Evolutionary conservation across 2,329 filamentous ascomycete genomes (phyloP).

Genomic region (Ophiosphaerella narmari): DNA sequence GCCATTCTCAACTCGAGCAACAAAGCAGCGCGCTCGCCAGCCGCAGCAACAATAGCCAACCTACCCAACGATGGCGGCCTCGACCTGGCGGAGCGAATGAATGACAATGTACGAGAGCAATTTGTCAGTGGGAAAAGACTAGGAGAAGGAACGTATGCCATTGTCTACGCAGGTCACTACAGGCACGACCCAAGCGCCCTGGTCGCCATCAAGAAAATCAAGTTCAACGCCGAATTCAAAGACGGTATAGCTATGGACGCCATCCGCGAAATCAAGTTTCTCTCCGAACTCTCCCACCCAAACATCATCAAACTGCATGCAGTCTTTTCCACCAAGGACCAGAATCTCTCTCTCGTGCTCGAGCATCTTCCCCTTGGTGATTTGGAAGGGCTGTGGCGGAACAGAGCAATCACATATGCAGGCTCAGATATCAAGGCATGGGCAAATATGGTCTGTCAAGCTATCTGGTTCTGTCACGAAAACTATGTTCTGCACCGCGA

Average conservation of each 20-base stretch:
- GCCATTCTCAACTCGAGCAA: conserved; percentile 35
- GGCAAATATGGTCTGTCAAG: conserved; percentile 96
- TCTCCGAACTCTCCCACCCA: conserved; percentile 91
- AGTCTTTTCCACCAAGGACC: conserved; percentile 94
- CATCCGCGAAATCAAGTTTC: conserved; percentile 91
- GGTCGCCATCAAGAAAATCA: conserved; percentile 94
- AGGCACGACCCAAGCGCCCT: conserved; percentile 70
- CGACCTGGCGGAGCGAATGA: conserved; percentile 55
- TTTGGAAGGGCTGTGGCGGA: conserved; percentile 83
- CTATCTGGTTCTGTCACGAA: conserved; percentile 95
- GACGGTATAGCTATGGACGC: conserved; percentile 95
- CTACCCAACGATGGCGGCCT: conserved; percentile 25
- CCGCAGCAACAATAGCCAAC: conserved; percentile 12
- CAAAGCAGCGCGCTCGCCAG: conserved; percentile 16
- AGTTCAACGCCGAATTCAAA: conserved; percentile 80
- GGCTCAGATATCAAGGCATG: conserved; percentile 93
- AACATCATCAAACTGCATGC: conserved; percentile 93
- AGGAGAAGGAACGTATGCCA: conserved; percentile 95
- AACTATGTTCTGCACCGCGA: conserved; percentile 94
- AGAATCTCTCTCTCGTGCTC: conserved; percentile 94
- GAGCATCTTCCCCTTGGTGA: conserved; percentile 94
- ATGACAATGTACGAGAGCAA: conserved; percentile 68
- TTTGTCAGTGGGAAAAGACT: conserved; percentile 93
- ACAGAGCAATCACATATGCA: conserved; percentile 80
- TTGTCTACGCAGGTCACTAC: conserved; percentile 88